Conservation (phyloP, 495 filamentous ascomycete species). For the Podospora anserina region DNA sequence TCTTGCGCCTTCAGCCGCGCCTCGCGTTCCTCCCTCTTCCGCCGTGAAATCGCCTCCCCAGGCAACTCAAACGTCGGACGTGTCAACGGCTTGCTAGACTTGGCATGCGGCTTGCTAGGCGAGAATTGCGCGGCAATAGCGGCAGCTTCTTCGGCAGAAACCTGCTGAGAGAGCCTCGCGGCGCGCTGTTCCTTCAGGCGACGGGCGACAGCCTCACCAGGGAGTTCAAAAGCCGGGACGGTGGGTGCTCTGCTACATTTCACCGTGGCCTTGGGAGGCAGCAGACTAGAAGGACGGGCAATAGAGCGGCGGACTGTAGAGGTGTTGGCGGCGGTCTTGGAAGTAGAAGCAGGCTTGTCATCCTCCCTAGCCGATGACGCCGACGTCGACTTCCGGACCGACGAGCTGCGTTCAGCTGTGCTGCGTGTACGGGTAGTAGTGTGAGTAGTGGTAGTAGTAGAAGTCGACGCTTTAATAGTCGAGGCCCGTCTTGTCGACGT, state of each 20-base stretch:
- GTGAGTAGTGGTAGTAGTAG: background rate
- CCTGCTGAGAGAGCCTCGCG: slow-evolving; percentile 42
- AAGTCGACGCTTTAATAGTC: background rate
- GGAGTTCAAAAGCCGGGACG: slow-evolving; percentile 64
- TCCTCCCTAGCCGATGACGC: slow-evolving; percentile 33
- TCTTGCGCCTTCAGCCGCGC: slow-evolving; percentile 59
- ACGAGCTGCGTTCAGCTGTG: slow-evolving; percentile 21
- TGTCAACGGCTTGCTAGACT: slow-evolving; percentile 61
- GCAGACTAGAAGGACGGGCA: slow-evolving; percentile 41
- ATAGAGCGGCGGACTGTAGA: slow-evolving; percentile 10
- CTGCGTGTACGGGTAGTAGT: background rate
- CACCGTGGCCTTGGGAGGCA: slow-evolving; percentile 43
- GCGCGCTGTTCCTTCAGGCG: slow-evolving; percentile 55
- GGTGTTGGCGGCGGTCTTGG: slow-evolving; percentile 4
- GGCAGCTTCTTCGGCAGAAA: slow-evolving; percentile 31
- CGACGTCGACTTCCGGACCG: slow-evolving; percentile 37
- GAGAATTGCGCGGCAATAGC: slow-evolving; percentile 28
- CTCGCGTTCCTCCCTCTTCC: slow-evolving; percentile 64
- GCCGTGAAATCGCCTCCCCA: slow-evolving; percentile 68
- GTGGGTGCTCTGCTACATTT: slow-evolving; percentile 63
- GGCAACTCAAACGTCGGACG: slow-evolving; percentile 66
- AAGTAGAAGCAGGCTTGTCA: slow-evolving; percentile 26
- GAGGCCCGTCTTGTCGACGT: background rate
- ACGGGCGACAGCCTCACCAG: slow-evolving; percentile 66
- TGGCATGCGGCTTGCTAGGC: slow-evolving; percentile 42